These are phyloP conservation scores for Microglena sp. DNA, from an alignment of 139 green algal species.

Conservation along the genomic window DNA sequence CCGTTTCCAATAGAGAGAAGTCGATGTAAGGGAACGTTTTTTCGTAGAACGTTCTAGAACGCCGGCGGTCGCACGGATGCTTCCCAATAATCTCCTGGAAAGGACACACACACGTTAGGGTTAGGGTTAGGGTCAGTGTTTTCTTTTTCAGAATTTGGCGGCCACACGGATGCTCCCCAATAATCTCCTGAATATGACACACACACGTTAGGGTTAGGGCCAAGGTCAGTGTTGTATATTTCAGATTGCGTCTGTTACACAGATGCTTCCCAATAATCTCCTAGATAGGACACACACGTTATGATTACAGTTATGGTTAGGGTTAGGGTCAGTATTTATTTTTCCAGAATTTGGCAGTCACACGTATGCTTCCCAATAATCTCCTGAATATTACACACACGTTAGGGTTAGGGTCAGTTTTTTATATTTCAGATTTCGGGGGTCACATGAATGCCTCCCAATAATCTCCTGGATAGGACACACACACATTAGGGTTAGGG, in stretches of 20 bases:
- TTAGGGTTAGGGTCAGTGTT: too few relatives aligned
- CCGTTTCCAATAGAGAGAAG: conserved; percentile 28
- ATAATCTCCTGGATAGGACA: conserved; percentile 24
- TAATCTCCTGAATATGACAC: conserved; percentile 18
- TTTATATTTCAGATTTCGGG: too few relatives aligned
- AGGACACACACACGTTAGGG: not conserved
- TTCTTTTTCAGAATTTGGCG: too few relatives aligned
- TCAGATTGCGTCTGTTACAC: conserved; percentile 33
- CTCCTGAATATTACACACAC: conserved; percentile 12
- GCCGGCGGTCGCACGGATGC: conserved; percentile 31
- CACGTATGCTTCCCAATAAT: conserved; percentile 33
- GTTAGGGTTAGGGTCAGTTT: too few relatives aligned
- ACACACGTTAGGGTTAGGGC: not conserved
- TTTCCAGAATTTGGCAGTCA: too few relatives aligned
- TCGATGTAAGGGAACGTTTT: conserved; percentile 30
- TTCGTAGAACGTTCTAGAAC: not conserved
- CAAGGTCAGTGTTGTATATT: too few relatives aligned
- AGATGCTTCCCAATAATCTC: conserved; percentile 34
- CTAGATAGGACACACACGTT: not conserved
- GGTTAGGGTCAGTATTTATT: too few relatives aligned
- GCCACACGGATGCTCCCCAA: conserved; percentile 35
- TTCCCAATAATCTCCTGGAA: conserved; percentile 28
- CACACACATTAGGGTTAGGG: not conserved
- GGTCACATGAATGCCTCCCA: conserved; percentile 32
- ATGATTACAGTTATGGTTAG: too few relatives aligned